phyloP scores from a whole-genome alignment of 768 basidiomycete species.

The Omphalotus guepiniiformis region DNA sequence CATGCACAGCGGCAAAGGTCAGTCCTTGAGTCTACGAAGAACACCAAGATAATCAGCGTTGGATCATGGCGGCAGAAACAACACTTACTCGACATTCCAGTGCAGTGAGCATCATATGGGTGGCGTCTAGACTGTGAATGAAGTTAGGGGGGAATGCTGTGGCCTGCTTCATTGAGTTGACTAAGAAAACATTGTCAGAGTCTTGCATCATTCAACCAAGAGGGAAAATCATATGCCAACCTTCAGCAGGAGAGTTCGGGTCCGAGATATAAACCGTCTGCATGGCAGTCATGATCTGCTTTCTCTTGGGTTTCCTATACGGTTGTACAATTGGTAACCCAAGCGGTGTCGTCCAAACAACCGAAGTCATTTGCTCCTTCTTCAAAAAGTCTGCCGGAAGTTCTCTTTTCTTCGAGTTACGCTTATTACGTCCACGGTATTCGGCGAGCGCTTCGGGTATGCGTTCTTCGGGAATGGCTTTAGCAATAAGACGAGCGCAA shows the following conservation, averaged over 20 bases:
- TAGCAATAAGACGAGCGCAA: slow-evolving; percentile 80
- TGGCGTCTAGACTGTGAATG: slow-evolving; percentile 95
- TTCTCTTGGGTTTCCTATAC: slow-evolving; percentile 78
- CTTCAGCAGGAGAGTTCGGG: slow-evolving; percentile 69
- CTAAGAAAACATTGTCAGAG: slow-evolving; percentile 27
- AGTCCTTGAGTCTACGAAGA: slow-evolving; percentile 56
- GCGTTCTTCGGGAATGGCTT: slow-evolving; percentile 75
- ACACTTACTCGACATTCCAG: slow-evolving; percentile 75
- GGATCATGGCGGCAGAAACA: slow-evolving; percentile 5
- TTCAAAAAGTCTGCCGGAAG: slow-evolving; percentile 40
- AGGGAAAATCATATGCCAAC: slow-evolving; percentile 26
- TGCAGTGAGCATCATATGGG: slow-evolving; percentile 98
- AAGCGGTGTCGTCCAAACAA: slow-evolving; percentile 96
- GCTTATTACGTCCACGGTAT: slow-evolving; percentile 12
- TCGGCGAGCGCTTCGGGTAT: slow-evolving; percentile 41
- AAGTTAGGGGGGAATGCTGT: slow-evolving; percentile 99
- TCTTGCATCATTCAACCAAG: neutral
- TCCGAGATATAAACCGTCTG: slow-evolving; percentile 91
- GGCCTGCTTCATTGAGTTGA: slow-evolving; percentile 84
- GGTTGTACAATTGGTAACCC: slow-evolving; percentile 95
- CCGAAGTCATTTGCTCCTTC: slow-evolving; percentile 92
- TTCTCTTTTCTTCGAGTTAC: slow-evolving; percentile 13
- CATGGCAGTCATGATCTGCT: slow-evolving; percentile 78
- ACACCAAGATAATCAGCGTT: slow-evolving; percentile 7
- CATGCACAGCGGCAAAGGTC: slow-evolving; percentile 94